Conservation (phyloP, 805 yeast species). For the Priceomyces melissophilus region DNA sequence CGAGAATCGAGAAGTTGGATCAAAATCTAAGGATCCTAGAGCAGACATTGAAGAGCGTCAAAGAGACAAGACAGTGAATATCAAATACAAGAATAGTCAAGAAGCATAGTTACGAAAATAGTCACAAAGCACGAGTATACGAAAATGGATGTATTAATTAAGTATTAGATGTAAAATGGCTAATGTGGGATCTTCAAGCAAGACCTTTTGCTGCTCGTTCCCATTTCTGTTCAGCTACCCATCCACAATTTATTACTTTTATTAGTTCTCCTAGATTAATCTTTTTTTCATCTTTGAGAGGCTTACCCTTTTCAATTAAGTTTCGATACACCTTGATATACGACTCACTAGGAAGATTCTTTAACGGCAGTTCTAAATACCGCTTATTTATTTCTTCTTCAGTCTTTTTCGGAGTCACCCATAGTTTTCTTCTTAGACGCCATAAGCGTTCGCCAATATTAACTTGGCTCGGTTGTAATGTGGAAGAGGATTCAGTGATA, state of each 20-base stretch:
- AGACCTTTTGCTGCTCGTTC: constrained; percentile 46
- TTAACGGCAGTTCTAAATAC: constrained; percentile 18
- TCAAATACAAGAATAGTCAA: constrained; percentile 1
- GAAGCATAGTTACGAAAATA: neutral
- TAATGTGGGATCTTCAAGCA: constrained; percentile 20
- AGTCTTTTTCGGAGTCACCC: constrained; percentile 46
- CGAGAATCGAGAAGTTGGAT: constrained; percentile 64
- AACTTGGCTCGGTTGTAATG: constrained; percentile 5
- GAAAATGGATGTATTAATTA: neutral
- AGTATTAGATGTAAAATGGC: neutral
- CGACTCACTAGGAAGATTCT: constrained; percentile 45
- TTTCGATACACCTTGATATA: constrained; percentile 63
- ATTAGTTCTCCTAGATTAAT: constrained; percentile 73
- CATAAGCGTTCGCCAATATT: constrained; percentile 60
- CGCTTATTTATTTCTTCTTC: constrained; percentile 11
- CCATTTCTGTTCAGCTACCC: constrained; percentile 81
- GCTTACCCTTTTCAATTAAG: constrained; percentile 66
- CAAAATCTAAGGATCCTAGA: constrained; percentile 72
- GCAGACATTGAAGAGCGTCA: constrained; percentile 35
- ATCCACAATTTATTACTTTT: constrained; percentile 73
- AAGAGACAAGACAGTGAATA: too few species aligned
- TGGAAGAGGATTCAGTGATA: constrained; percentile 5
- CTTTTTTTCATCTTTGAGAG: constrained; percentile 54
- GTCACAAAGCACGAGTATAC: neutral
- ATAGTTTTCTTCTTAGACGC: constrained; percentile 63